Evolutionary conservation across 257 asterid species (phyloP), one percentile per base, ranked within the genome.

Genomic region (Lycium barbarum): DNA sequence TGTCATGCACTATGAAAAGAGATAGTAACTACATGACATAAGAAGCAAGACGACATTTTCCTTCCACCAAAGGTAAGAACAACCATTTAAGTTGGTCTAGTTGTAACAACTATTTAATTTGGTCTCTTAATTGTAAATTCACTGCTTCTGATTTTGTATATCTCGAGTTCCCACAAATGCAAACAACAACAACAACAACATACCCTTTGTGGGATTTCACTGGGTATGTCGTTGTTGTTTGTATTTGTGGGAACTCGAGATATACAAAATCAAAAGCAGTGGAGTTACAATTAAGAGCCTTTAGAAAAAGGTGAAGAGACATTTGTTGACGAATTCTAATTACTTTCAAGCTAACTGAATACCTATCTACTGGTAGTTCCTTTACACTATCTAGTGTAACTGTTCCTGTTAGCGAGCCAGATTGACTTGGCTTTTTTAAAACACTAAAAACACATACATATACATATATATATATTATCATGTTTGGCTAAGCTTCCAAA

Each of bases 11-110:
- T 47, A 10, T 14, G 26, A 76, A 76, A 76, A 53, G 22, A 76
- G 49, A 59, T 59, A 53, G 45, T 76, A 53, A 53, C 65, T 22
- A 3, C 65, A 51, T 53, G 65, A 22, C 63, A 51, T 51, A 26
- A 76, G 80, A 76, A 33, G 26, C 61, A 76, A 76, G 47, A 26
- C 45, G 33, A 14, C 65, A 51, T 76, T 76, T 51, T 76, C 22
- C 82, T 76, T 74, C 81, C 81, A 49, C 20, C 61, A 49, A 47
- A 74, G 15, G 61, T 15, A 74, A 76, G 15, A 76, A 53, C 45
- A 26, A 76, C 49, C 14, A 10, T 51, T 76, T 53, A 35, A 53
- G 82, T 78, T 36, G 49, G 15, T 78, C 9, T 78, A 78, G 49
- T 78, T 78, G 26, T 53, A 76, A 76, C 26, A 26, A 4, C 65